Percentiles rank a stretch among this genome's conserved stretches.
Evolutionary conservation across 106 monocot genomes (phyloP).

Genomic region (Platanthera zijinensis): DNA sequence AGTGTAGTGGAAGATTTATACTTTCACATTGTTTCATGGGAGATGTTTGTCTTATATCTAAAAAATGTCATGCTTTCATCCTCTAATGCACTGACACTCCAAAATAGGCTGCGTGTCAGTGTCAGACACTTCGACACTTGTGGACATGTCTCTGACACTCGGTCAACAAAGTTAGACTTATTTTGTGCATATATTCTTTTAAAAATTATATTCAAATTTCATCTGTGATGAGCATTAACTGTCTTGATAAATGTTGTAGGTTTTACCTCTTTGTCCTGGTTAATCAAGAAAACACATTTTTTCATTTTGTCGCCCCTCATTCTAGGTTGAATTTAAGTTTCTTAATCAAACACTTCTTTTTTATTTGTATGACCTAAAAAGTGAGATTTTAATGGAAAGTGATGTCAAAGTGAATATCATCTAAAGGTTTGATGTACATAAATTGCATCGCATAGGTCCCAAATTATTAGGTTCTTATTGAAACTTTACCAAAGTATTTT

Average conservation of each 20-base stretch:
- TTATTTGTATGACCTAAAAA: neutral
- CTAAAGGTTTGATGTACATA: neutral
- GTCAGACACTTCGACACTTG: too few species aligned
- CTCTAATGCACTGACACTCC: too few species aligned
- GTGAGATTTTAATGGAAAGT: neutral
- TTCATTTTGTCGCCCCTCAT: neutral
- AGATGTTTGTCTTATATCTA: too few species aligned
- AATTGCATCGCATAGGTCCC: neutral
- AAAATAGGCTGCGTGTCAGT: too few species aligned
- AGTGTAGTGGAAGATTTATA: too few species aligned
- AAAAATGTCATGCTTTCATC: too few species aligned
- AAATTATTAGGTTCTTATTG: neutral
- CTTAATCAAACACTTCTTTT: neutral
- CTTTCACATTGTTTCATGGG: too few species aligned
- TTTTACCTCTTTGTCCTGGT: neutral
- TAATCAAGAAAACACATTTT: neutral
- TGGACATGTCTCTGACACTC: too few species aligned
- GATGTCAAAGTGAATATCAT: neutral
- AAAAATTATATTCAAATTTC: neutral
- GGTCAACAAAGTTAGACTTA: too few species aligned
- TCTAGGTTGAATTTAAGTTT: neutral
- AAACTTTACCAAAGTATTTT: neutral
- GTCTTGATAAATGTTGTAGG: neutral
- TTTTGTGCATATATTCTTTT: too few species aligned
- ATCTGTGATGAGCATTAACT: neutral